phyloP scores from a whole-genome alignment of 2,329 filamentous ascomycete species.

The Leptoxyphium fumago region DNA sequence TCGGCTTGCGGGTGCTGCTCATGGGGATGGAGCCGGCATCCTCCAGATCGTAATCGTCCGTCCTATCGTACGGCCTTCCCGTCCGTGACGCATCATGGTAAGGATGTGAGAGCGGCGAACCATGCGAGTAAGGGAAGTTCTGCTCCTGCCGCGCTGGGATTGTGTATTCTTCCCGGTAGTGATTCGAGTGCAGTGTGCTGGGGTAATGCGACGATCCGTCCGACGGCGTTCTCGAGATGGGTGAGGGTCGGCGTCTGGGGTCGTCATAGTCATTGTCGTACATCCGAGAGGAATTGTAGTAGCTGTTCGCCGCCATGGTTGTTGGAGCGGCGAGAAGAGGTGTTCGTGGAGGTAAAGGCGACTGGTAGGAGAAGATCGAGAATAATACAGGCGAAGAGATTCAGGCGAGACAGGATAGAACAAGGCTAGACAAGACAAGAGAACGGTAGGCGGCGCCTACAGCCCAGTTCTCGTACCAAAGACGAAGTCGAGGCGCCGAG shows the following conservation, averaged over 20 bases:
- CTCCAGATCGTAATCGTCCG: conserved; percentile 30
- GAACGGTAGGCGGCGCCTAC: too few species aligned
- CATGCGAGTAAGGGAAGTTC: conserved; percentile 6
- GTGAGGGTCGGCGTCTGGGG: conserved; percentile 23
- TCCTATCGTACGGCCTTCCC: conserved; percentile 30
- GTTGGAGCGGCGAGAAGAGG: background rate
- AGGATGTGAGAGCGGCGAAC: conserved; percentile 15
- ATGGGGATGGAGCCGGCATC: conserved; percentile 36
- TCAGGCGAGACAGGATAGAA: too few species aligned
- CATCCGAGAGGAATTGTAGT: conserved; percentile 39
- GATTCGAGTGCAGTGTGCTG: conserved; percentile 17
- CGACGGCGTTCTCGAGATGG: conserved; percentile 9
- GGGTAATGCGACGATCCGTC: conserved; percentile 15
- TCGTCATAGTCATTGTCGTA: conserved; percentile 21
- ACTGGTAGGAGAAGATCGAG: too few species aligned
- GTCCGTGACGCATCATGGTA: conserved; percentile 36
- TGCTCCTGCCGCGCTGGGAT: conserved; percentile 17
- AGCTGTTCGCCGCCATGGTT: conserved; percentile 40
- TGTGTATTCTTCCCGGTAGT: conserved; percentile 14
- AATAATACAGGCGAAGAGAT: too few species aligned
- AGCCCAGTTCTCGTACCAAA: too few species aligned
- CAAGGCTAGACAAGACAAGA: too few species aligned
- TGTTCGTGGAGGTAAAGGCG: too few species aligned
- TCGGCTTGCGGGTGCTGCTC: conserved; percentile 19
- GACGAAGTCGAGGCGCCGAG: too few species aligned